phyloP scores from a whole-genome alignment of 148 eudicot genomes.

The Amaranthus palmeri region DNA sequence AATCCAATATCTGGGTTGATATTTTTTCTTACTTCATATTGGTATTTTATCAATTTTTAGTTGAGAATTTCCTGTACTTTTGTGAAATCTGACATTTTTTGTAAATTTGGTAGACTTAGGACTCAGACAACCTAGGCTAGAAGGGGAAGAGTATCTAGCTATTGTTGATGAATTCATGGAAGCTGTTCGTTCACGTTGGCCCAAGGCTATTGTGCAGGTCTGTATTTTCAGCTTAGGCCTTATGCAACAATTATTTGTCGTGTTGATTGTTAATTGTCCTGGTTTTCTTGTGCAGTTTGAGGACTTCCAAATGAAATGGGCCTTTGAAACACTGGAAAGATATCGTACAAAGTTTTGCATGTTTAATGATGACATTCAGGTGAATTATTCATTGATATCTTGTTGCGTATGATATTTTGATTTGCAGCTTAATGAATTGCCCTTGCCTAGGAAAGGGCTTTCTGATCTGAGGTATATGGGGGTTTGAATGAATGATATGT shows the following conservation, averaged over 20 bases:
- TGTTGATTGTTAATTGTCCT: constrained; percentile 14
- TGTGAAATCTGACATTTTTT: constrained; percentile 8
- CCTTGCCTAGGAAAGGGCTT: not conserved
- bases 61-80: not conserved
- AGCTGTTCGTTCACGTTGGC: constrained; percentile 96
- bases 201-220: constrained; percentile 99
- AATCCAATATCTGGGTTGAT: not conserved
- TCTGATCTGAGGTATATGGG: constrained; percentile 7
- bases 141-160: constrained; percentile 87
- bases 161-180: constrained; percentile 96
- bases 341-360: constrained; percentile 84
- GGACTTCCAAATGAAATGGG: constrained; percentile 99
- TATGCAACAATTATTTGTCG: constrained; percentile 10
- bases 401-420: not conserved
- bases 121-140: constrained; percentile 80
- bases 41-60: not conserved
- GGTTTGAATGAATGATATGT: not conserved
- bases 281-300: constrained; percentile 62
- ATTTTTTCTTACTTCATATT: not conserved
- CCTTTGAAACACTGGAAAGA: constrained; percentile 88
- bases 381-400: constrained; percentile 22
- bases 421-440: not conserved
- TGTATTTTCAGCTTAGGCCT: constrained; percentile 18
- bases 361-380: constrained; percentile 99
- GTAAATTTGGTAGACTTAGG: constrained; percentile 67